Conservation (phyloP, 768 basidiomycete species). For the Suillus placidus region DNA sequence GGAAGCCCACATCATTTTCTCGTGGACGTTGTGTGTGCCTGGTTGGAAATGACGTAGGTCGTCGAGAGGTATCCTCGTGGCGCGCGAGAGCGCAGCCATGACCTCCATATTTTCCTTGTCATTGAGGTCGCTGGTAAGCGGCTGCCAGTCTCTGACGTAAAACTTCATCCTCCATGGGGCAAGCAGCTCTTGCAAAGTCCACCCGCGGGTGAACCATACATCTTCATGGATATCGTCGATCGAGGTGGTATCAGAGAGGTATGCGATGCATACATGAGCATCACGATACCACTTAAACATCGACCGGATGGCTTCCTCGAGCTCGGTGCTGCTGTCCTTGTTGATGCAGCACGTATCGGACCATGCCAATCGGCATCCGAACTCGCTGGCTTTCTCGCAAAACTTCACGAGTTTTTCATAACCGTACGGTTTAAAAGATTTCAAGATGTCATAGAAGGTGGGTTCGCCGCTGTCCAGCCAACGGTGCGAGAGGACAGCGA, state of each 20-base stretch:
- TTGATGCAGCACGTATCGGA: conserved; percentile 40
- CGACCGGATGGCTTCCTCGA: conserved; percentile 37
- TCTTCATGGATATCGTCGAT: conserved; percentile 29
- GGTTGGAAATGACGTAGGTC: conserved; percentile 30
- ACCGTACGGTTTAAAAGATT: conserved; percentile 31
- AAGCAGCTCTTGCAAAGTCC: conserved; percentile 34
- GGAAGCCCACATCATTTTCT: conserved; percentile 38
- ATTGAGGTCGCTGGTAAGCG: conserved; percentile 28
- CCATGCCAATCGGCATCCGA: conserved; percentile 34
- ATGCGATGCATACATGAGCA: conserved; percentile 34
- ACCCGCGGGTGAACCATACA: conserved; percentile 36
- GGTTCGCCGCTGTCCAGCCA: conserved; percentile 36
- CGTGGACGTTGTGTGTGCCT: conserved; percentile 27
- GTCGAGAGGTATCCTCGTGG: conserved; percentile 27
- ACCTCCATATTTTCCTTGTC: conserved; percentile 30
- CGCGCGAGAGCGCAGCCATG: conserved; percentile 27
- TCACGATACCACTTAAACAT: conserved; percentile 38
- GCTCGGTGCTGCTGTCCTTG: conserved; percentile 38
- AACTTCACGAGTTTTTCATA: conserved; percentile 30
- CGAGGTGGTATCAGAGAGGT: conserved; percentile 33
- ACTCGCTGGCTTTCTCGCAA: conserved; percentile 30
- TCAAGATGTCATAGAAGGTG: conserved; percentile 31
- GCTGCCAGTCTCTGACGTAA: conserved; percentile 29
- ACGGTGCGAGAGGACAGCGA: conserved; percentile 32
- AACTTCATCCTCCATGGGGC: conserved; percentile 35